A percentile compares a stretch with the other conserved stretches of the same genome.
phyloP scores from a whole-genome alignment of 31 red algal species.

The Bonnemaisonia californica region DNA sequence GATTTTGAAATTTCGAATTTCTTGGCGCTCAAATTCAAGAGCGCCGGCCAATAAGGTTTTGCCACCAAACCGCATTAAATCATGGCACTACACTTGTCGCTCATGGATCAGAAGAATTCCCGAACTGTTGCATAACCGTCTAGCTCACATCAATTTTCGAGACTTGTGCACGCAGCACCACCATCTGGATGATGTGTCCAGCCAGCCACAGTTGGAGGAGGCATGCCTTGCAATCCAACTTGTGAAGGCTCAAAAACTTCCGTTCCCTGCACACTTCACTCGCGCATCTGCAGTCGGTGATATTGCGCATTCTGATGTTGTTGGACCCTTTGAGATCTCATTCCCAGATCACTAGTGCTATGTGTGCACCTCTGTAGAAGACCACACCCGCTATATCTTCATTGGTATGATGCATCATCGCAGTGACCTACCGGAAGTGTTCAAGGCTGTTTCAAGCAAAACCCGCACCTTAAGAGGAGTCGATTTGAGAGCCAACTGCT shows the following conservation, averaged over 20 bases:
- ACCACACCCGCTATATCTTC: slow-evolving; percentile 2
- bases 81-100: no score
- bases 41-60: no score
- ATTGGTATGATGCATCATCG: slow-evolving; percentile 13
- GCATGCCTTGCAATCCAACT: slow-evolving; percentile 2
- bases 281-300: slow-evolving; percentile 6
- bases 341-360: slow-evolving; percentile 16
- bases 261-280: no score
- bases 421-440: neutral
- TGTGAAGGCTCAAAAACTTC: slow-evolving; percentile 37
- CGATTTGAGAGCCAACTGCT: no score
- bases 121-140: neutral
- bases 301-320: slow-evolving; percentile 16
- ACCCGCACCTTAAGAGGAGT: neutral
- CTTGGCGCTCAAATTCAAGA: no score
- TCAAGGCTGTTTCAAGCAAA: neutral
- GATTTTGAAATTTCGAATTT: no score
- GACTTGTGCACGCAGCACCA: neutral
- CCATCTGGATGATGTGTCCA: slow-evolving; percentile 12
- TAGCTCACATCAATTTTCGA: slow-evolving; percentile 26
- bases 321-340: slow-evolving; percentile 9
- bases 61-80: no score
- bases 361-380: slow-evolving; percentile 10
- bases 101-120: neutral
- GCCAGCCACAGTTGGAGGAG: neutral